Evolutionary conservation across 495 filamentous ascomycete species (phyloP), one percentile per base, ranked within the genome.

Genomic region (Penicillium desertorum): DNA sequence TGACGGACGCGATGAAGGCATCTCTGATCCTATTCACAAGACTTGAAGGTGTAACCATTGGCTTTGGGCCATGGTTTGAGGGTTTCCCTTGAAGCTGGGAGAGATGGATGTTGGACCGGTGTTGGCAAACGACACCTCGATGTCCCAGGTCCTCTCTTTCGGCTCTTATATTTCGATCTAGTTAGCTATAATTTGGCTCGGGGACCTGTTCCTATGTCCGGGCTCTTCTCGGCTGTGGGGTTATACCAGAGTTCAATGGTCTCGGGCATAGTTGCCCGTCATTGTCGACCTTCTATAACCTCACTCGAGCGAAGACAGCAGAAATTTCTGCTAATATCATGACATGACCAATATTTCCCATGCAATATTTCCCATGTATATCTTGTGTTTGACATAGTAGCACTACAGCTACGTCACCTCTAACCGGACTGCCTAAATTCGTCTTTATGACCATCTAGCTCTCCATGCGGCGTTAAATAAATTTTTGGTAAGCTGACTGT

Each of bases 1-100:
- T 78, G 66, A 89, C 91, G 92, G 88, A 96, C 93, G 95, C 92
- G 83, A 89, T 86, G 82, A 88, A 83, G 87, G 91, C 90, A 96
- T 91, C 91, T 98, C 94, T 98, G 94, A 98, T 59, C 73, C 68
- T 61, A 63, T 63, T 58, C 49, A 55, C 19, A 54, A 46, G 71
- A 53, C 76, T 79, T 79, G 76, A 66, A 54, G 76, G 76, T 77
- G 76, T 78, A 59, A 55, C 22, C 58, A 51, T 42, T 58, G 60
- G 56, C 51, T 45, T 45, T 32, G 25, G 14, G 47, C 48, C 30
- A 41, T 61, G 58, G 56, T 43, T 41, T 22, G 39, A 32, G 25
- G 23, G 19, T 49, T 50, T 48, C 29, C 42, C 29, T 43, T 16
- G 46, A 32, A 29, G 22, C 17, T 11, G 45, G 22, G 29, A n/a